Percentiles rank a stretch among this genome's conserved stretches.
Evolutionary conservation across 208 protist genomes (phyloP).

Genomic region (Trichomonas vaginalis): DNA sequence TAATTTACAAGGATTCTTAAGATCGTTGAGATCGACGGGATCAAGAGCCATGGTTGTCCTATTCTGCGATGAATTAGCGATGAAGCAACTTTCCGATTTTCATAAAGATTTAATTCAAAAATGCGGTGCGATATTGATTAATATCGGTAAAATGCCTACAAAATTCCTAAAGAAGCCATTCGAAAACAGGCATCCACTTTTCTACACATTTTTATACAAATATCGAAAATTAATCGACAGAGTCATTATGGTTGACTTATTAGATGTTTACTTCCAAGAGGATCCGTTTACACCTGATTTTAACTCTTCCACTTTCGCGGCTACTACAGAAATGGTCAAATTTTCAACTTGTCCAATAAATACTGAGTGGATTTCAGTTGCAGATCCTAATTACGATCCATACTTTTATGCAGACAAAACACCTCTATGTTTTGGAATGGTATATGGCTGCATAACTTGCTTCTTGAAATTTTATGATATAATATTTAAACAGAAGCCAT

Average conservation of each 20-base stretch:
- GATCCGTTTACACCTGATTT: background rate
- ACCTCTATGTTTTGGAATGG: background rate
- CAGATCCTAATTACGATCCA: background rate
- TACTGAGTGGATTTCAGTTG: background rate
- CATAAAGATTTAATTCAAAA: background rate
- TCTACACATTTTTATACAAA: background rate
- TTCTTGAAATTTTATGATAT: background rate
- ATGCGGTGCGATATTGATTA: background rate
- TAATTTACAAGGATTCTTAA: background rate
- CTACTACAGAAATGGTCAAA: background rate
- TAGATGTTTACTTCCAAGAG: background rate
- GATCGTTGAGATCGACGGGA: background rate
- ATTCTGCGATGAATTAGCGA: background rate
- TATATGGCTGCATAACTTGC: background rate
- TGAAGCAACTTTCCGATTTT: background rate
- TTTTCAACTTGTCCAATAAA: background rate
- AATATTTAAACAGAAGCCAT: background rate
- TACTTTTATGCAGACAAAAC: background rate
- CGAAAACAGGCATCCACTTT: background rate
- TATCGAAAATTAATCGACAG: background rate
- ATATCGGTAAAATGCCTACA: background rate
- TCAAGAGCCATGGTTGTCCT: background rate
- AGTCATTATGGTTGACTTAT: background rate
- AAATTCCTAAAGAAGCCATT: background rate
- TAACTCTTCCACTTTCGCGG: background rate